Evolutionary conservation across 2,329 filamentous ascomycete genomes (phyloP), one percentile per base, ranked within the genome.

Genomic region (Ilyonectria destructans): DNA sequence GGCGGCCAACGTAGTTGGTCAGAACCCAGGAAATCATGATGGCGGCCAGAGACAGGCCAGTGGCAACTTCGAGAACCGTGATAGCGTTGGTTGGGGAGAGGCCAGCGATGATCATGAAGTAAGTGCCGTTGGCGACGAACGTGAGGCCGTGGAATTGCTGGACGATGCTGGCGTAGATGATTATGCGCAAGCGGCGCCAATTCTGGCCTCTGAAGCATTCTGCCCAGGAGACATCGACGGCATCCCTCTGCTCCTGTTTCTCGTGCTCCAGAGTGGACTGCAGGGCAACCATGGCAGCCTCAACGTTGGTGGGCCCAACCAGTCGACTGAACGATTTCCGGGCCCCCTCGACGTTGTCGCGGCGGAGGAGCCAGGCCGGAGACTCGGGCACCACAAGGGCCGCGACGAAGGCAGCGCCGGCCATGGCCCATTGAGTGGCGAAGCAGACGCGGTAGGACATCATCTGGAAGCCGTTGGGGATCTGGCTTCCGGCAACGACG

Each of bases 381-480:
- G 45, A 54, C 17, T 65, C 62, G 17, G 62, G 62, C 12, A 56
- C 40, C 19, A 55, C 37, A 13, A 59, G 21, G 2, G 56, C 49
- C 8, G 48, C n/a, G 13, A 65, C 13, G 10, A 65, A 48, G 6
- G 56, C 56, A n/a, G 33, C 26, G 21, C 26, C 62, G 12, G 56
- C 56, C 9, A 65, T 19, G 1, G 51, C 26, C 62, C 62, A 65
- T 21, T 65, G 56, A 6, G 48, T 51, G 26, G 48, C 62, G 33
- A 65, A 65, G 8, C 33, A 19, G n/a, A 60, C 29, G 9, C 19
- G 48, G 40, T 65, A 65, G 6, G 33, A 35, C 12, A 13, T 40
- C 23, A 17, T 52, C 13, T 57, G 40, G 1, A 59, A 31, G 52
- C 29, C 52, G 17, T 35, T n/a, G 21, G 51, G 8, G 23, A 59